Percentiles rank a stretch among this genome's conserved stretches.
These are phyloP conservation scores for Neonectria magnoliae DNA, from an alignment of 2,329 filamentous ascomycete genomes.

Conservation along the genomic window DNA sequence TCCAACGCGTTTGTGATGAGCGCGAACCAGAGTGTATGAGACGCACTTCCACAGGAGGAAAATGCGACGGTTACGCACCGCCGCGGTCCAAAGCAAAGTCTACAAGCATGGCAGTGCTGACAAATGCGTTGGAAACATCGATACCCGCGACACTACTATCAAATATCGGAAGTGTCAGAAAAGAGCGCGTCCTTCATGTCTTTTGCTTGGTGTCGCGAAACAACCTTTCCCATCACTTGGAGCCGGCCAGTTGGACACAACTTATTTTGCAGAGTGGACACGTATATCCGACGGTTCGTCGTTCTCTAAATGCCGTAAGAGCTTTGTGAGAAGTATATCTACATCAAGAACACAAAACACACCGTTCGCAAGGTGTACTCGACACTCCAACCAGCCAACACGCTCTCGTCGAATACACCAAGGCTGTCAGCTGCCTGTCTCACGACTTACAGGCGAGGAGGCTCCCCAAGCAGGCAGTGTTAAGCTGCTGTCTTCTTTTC, in stretches of 20 bases:
- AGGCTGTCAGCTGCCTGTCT: background rate
- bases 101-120: background rate
- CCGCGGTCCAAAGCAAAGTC: background rate
- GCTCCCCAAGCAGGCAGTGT: background rate
- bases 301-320: background rate
- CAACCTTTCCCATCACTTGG: background rate
- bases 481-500: background rate
- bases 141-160: background rate
- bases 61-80: background rate
- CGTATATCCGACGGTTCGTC: background rate
- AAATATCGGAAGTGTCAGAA: background rate
- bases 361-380: background rate
- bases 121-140: background rate
- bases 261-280: background rate
- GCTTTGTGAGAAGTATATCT: background rate
- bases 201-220: background rate
- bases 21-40: background rate
- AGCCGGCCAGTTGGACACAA: background rate
- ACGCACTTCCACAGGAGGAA: background rate
- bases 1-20: background rate
- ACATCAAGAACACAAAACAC: background rate
- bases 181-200: background rate
- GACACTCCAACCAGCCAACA: background rate
- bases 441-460: background rate
- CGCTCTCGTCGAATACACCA: background rate